phyloP scores from a whole-genome alignment of 768 basidiomycete species.

The Fistulinella prunicolor region DNA sequence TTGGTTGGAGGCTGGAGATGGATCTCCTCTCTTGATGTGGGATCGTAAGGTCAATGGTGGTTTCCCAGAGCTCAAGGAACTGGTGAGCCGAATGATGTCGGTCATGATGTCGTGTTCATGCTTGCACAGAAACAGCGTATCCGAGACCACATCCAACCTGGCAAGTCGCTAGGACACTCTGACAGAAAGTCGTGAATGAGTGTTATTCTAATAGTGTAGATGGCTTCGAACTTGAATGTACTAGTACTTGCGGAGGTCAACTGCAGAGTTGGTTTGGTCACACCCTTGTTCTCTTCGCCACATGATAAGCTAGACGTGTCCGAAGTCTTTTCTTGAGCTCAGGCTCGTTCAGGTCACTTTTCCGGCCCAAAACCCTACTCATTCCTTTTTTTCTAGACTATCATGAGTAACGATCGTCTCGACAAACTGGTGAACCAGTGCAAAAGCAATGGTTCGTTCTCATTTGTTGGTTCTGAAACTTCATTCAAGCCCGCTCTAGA shows the following conservation, averaged over 20 bases:
- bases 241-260: too few relatives aligned
- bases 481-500: conserved; percentile 42
- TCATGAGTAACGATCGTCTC: conserved; percentile 54
- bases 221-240: too few relatives aligned
- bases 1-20: conserved; percentile 58
- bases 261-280: too few relatives aligned
- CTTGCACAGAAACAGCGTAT: conserved; percentile 78
- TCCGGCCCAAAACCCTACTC: conserved; percentile 7
- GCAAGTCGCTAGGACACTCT: conserved; percentile 82
- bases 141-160: conserved; percentile 79
- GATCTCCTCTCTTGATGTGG: conserved; percentile 60
- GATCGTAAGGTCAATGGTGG: conserved; percentile 89
- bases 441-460: conserved; percentile 56
- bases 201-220: neutral
- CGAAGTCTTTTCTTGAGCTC: conserved; percentile 20
- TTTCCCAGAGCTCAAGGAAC: conserved; percentile 85
- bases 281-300: conserved; percentile 12
- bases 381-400: conserved; percentile 21
- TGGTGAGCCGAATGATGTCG: conserved; percentile 47
- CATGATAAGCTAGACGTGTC: conserved; percentile 25
- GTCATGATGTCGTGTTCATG: conserved; percentile 5
- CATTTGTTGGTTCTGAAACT: conserved; percentile 5
- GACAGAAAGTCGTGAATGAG: conserved; percentile 48
- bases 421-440: conserved; percentile 63
- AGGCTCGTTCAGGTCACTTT: conserved; percentile 18